These are phyloP conservation scores for Centaurea solstitialis DNA, from an alignment of 129 eudicot genomes.

Conservation along the genomic window DNA sequence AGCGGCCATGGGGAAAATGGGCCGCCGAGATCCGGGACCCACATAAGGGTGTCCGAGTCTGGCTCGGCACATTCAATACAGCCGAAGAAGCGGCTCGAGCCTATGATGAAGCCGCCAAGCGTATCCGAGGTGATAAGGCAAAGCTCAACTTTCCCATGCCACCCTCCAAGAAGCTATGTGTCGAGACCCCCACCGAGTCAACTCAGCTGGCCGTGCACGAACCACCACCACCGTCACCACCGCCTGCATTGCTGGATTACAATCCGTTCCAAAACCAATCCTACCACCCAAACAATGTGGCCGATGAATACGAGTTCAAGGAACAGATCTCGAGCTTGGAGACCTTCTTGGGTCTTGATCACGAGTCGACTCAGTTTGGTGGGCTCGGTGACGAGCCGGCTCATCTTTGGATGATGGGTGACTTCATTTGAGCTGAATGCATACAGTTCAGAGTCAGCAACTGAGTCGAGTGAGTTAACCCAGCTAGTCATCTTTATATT, in stretches of 20 bases:
- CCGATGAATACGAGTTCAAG: constrained; percentile 41
- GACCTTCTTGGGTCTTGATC: constrained; percentile 59
- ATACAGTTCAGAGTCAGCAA: not conserved
- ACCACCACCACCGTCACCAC: not conserved
- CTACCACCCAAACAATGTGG: constrained; percentile 13
- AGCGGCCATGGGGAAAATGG: constrained; percentile 99
- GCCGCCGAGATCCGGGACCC: constrained; percentile 98
- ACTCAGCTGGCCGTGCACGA: constrained; percentile 22
- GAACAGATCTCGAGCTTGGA: constrained; percentile 67
- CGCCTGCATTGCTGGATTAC: constrained; percentile 14
- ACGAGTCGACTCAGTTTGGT: constrained; percentile 35
- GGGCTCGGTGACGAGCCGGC: constrained; percentile 31
- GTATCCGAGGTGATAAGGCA: constrained; percentile 81
- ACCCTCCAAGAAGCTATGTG: constrained; percentile 43
- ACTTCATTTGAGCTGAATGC: constrained; percentile 23
- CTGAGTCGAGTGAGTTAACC: constrained; percentile 7
- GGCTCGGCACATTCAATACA: constrained; percentile 90
- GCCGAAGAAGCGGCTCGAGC: constrained; percentile 83
- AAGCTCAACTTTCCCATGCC: constrained; percentile 82
- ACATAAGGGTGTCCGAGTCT: constrained; percentile 67
- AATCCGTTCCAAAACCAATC: constrained; percentile 16
- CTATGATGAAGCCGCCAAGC: constrained; percentile 78
- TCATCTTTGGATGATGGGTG: constrained; percentile 65
- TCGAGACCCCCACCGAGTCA: constrained; percentile 20
- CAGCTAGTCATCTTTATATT: not conserved